Percentiles rank a stretch among this genome's conserved stretches.
These are phyloP conservation scores for Pythium rhizo-oryzae DNA, from an alignment of 352 stramenopile genomes.

Conservation along the genomic window DNA sequence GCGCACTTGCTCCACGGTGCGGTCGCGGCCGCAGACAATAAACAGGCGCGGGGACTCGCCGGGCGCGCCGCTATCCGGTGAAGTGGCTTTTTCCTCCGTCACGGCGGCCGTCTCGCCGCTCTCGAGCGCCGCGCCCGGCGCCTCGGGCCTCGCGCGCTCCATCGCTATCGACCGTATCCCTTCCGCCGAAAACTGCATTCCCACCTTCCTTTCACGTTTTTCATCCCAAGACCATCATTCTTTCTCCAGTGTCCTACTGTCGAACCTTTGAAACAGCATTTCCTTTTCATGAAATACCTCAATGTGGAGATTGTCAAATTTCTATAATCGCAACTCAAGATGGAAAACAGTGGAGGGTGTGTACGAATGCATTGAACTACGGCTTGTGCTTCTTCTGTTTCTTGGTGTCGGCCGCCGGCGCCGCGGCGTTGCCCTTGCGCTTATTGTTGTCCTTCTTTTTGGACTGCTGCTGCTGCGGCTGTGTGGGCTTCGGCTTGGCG, in stretches of 20 bases:
- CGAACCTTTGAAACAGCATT: neutral
- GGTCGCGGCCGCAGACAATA: conserved; percentile 70
- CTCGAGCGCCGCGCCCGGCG: neutral
- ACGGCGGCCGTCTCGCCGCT: neutral
- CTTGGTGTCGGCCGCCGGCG: conserved; percentile 13
- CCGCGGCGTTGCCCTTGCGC: conserved; percentile 19
- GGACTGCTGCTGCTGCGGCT: conserved; percentile 10
- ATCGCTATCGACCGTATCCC: neutral
- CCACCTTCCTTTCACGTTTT: neutral
- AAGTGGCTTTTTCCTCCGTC: neutral
- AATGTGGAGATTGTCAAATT: neutral
- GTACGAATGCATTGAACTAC: neutral
- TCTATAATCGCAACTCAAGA: neutral
- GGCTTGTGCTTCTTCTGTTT: conserved; percentile 31
- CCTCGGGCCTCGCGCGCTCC: neutral
- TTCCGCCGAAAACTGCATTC: neutral
- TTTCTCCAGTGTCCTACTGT: neutral
- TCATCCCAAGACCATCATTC: conserved; percentile 1
- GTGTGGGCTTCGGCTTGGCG: neutral
- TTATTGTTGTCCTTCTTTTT: conserved; percentile 23
- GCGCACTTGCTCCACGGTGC: conserved; percentile 63
- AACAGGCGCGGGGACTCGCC: conserved; percentile 48
- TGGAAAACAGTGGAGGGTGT: neutral
- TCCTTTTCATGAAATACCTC: too few species aligned
- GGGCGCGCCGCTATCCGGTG: neutral